Conservation (phyloP, 371 early-diverging fungal genomes). For the Mucor piriformis region DNA sequence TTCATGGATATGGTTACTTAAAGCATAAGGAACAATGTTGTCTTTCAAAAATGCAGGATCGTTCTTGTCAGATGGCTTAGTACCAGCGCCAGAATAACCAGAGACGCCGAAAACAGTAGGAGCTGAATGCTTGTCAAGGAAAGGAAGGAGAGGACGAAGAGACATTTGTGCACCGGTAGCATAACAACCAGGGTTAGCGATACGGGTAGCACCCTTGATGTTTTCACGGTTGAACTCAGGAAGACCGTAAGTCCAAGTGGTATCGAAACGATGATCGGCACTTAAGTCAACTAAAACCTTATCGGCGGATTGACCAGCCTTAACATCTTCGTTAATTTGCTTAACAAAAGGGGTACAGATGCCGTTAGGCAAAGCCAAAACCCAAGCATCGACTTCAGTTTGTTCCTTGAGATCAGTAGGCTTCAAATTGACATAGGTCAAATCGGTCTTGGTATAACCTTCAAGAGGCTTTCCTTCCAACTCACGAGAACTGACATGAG, state of each 20-base stretch:
- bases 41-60: slow-evolving; percentile 81
- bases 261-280: slow-evolving; percentile 92
- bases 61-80: slow-evolving; percentile 93
- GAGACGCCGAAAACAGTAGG: slow-evolving; percentile 94
- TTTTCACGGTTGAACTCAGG: slow-evolving; percentile 78
- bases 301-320: slow-evolving; percentile 48
- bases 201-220: slow-evolving; percentile 61
- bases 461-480: slow-evolving; percentile 83
- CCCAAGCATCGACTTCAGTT: slow-evolving; percentile 89
- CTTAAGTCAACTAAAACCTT: slow-evolving; percentile 85
- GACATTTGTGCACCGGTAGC: slow-evolving; percentile 95
- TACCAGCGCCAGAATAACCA: slow-evolving; percentile 97
- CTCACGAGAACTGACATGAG: slow-evolving; percentile 93
- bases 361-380: slow-evolving; percentile 94
- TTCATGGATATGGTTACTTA: slow-evolving; percentile 96
- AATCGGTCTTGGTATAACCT: slow-evolving; percentile 68
- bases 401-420: slow-evolving; percentile 71
- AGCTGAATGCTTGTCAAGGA: slow-evolving; percentile 53
- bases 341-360: slow-evolving; percentile 90
- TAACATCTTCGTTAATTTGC: slow-evolving; percentile 62
- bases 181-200: slow-evolving; percentile 97
- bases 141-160: slow-evolving; percentile 77
- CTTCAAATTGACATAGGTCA: slow-evolving; percentile 80
- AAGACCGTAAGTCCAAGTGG: slow-evolving; percentile 90
- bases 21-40: slow-evolving; percentile 90